Base-by-base conservation (phyloP, 2,329 filamentous ascomycete genomes). In the Sporothrix curviconia region DNA sequence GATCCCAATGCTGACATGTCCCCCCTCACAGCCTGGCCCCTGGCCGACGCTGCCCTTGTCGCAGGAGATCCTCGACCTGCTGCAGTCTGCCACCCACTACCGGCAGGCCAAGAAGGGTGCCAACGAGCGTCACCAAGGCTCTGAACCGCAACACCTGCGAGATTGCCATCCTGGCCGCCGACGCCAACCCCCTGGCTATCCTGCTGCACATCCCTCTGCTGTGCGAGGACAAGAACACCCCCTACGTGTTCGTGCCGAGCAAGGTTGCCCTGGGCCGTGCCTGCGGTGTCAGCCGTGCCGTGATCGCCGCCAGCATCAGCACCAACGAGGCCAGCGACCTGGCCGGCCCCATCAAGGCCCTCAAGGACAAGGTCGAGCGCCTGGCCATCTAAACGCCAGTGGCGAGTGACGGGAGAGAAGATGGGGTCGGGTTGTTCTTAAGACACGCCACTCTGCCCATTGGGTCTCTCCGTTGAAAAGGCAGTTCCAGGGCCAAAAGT, bases 331-430 rank as follows among this genome's bases (percentile, higher is more conserved):
- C 87, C 39, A 89, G 84, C 68, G 92, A 96, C 74, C 80, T 97
- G 60, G 89, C 86, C 73, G 82, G 83, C 68, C 90, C 95, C 80
- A 96, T 97, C 74, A 83, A 88, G 67, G 81, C 85, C 64, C 80
- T 96, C 69, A 95, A 92, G 80, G 89, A 95, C 76, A 95, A 96
- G 84, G 89, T 97, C 57, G 92, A 97, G 82, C 84, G 92, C 67
- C 82, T 96, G 65, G 91, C 92, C 79, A 96, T 96, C 77, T 96
- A 86, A 83, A 65, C 19, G 40, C 5, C 12, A 36, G 24, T 3
- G 15, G 17, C 3, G 14, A 14, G 34, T 24, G 22, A 39, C 6
- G 8, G 36, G 36, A 37, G 36, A 14, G 36, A 8, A 32, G 28
- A 32, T 6, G 11, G 28, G 37, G 12, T n/a, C n/a, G n/a, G n/a